A percentile compares a stretch with the other conserved stretches of the same genome.
Evolutionary conservation across 169 alveolate genomes (phyloP).

Genomic region (Plasmodium billcollinsi): DNA sequence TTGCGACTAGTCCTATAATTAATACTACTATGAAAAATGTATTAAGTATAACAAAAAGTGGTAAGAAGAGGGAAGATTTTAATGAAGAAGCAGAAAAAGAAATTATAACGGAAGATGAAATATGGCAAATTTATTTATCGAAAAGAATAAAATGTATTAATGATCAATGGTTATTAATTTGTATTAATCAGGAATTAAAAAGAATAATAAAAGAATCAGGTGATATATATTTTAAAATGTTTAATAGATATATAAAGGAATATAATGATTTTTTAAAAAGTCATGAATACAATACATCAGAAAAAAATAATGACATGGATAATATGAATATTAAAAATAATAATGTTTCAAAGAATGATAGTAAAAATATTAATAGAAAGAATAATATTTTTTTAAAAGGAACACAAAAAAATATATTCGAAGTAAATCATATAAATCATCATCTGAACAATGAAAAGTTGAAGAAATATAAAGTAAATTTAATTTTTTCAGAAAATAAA

Average conservation of each 20-base stretch:
- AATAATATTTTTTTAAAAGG: not conserved
- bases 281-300: slow-evolving; percentile 31
- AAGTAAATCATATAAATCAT: slow-evolving; percentile 32
- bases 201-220: slow-evolving; percentile 44
- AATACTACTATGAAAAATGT: slow-evolving; percentile 66
- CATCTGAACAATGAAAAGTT: slow-evolving; percentile 30
- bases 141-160: slow-evolving; percentile 51
- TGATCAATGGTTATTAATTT: slow-evolving; percentile 73
- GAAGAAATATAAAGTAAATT: slow-evolving; percentile 61
- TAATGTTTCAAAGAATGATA: not conserved
- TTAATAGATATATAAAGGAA: slow-evolving; percentile 66
- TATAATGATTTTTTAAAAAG: slow-evolving; percentile 52
- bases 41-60: slow-evolving; percentile 75
- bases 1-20: slow-evolving; percentile 72
- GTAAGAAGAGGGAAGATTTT: slow-evolving; percentile 74
- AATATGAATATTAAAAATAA: not conserved
- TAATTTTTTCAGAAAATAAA: slow-evolving; percentile 72
- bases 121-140: slow-evolving; percentile 76
- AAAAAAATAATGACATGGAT: not conserved
- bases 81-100: slow-evolving; percentile 66
- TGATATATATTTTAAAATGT: slow-evolving; percentile 61
- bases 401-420: slow-evolving; percentile 25
- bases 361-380: not conserved
- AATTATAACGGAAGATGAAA: slow-evolving; percentile 57
- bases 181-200: slow-evolving; percentile 59